These are phyloP conservation scores for Podospora conica DNA, from an alignment of 495 filamentous ascomycete species.

Conservation along the genomic window DNA sequence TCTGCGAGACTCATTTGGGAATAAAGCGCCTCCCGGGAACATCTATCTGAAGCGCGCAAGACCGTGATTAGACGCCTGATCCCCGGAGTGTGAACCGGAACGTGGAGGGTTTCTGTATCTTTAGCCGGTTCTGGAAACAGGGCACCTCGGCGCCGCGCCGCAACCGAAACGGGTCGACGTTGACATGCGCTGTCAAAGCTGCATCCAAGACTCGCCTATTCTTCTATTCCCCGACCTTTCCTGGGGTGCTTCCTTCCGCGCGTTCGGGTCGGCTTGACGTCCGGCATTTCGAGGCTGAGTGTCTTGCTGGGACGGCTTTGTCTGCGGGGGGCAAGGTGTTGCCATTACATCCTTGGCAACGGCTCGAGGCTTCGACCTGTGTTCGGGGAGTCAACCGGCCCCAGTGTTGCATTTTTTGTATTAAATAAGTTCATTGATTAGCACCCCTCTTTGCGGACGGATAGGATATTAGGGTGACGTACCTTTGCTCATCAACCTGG, in stretches of 20 bases:
- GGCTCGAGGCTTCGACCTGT: too few relatives aligned
- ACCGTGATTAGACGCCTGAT: not conserved
- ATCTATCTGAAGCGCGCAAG: not conserved
- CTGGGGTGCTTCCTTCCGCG: not conserved
- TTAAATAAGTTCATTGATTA: not conserved
- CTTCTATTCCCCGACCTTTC: not conserved
- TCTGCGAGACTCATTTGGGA: not conserved
- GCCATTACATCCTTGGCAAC: not conserved
- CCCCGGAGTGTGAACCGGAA: not conserved
- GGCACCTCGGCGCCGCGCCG: not conserved
- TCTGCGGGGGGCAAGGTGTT: not conserved
- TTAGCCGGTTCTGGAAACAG: not conserved
- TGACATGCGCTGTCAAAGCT: not conserved
- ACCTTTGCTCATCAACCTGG: not conserved
- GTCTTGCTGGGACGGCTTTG: not conserved
- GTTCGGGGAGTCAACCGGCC: not conserved
- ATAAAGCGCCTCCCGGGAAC: not conserved
- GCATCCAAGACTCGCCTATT: not conserved
- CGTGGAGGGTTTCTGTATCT: not conserved
- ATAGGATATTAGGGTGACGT: not conserved
- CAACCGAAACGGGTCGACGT: not conserved
- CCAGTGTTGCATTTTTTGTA: not conserved
- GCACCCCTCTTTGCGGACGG: not conserved
- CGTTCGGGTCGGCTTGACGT: not conserved
- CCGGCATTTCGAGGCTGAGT: not conserved